Evolutionary conservation across 2,329 filamentous ascomycete genomes (phyloP).

Genomic region (Aspergillus unguis): DNA sequence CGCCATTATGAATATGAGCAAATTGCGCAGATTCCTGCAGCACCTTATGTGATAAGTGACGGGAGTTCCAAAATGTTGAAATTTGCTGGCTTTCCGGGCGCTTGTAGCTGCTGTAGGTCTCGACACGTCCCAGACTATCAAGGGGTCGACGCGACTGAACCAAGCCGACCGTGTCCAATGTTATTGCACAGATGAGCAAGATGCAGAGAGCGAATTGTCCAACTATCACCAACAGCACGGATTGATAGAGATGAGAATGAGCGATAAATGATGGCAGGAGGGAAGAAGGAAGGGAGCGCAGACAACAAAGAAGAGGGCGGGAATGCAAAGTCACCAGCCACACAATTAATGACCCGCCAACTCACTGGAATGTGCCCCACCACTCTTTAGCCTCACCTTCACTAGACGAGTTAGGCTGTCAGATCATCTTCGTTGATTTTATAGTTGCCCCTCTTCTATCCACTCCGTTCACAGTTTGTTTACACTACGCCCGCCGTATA

Average conservation of each 20-base stretch:
- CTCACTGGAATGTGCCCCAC: slow-evolving; percentile 3
- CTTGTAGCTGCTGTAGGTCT: not conserved
- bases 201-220: slow-evolving; percentile 6
- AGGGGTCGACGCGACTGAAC: slow-evolving; percentile 18
- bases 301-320: slow-evolving; percentile 5
- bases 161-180: slow-evolving; percentile 14
- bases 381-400: slow-evolving; percentile 1
- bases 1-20: slow-evolving; percentile 35
- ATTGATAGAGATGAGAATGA: slow-evolving; percentile 9
- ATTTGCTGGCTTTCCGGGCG: not conserved
- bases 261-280: slow-evolving; percentile 2
- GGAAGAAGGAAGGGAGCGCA: slow-evolving; percentile 1
- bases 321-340: slow-evolving; percentile 11
- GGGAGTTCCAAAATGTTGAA: slow-evolving; percentile 6
- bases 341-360: slow-evolving; percentile 8
- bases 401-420: not conserved
- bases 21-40: slow-evolving; percentile 1
- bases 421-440: not conserved
- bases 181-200: not conserved
- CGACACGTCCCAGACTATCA: slow-evolving; percentile 12
- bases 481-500: not conserved
- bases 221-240: not conserved
- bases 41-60: not conserved
- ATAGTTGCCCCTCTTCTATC: slow-evolving; percentile 1
- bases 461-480: not conserved